phyloP scores from a whole-genome alignment of 2,329 filamentous ascomycete genomes.

The Lojkania enalia region DNA sequence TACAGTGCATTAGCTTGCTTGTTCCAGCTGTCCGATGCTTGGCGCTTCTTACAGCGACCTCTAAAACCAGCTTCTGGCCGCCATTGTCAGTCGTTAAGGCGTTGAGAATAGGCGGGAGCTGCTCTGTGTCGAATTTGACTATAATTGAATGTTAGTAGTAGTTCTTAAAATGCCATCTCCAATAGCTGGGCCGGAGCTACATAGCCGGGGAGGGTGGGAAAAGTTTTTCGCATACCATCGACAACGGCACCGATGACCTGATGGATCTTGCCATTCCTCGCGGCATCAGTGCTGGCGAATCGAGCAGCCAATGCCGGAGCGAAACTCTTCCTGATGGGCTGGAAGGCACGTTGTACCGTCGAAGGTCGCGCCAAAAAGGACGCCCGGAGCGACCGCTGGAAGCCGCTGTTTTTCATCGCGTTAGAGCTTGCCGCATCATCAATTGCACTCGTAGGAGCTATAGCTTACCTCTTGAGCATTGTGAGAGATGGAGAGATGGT shows the following conservation, averaged over 20 bases:
- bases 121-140: constrained; percentile 97
- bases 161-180: constrained; percentile 32
- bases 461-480: constrained; percentile 65
- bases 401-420: constrained; percentile 58
- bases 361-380: constrained; percentile 62
- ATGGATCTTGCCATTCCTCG: constrained; percentile 65
- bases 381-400: constrained; percentile 67
- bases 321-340: constrained; percentile 60
- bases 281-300: constrained; percentile 63
- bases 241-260: constrained; percentile 97
- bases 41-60: constrained; percentile 79
- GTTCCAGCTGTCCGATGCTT: constrained; percentile 26
- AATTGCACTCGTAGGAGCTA: constrained; percentile 36
- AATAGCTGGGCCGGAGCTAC: constrained; percentile 24
- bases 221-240: constrained; percentile 71
- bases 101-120: constrained; percentile 97
- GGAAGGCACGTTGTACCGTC: constrained; percentile 58
- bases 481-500: constrained; percentile 51
- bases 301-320: constrained; percentile 62
- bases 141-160: constrained; percentile 43
- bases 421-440: constrained; percentile 43
- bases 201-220: constrained; percentile 23
- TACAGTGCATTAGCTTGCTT: constrained; percentile 48
- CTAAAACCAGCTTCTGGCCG: constrained; percentile 91
- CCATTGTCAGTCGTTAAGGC: constrained; percentile 89